A percentile compares a stretch with the other conserved stretches of the same genome.
These are phyloP conservation scores for Actinomortierella wolfii DNA, from an alignment of 371 early-diverging fungal genomes.

Conservation along the genomic window DNA sequence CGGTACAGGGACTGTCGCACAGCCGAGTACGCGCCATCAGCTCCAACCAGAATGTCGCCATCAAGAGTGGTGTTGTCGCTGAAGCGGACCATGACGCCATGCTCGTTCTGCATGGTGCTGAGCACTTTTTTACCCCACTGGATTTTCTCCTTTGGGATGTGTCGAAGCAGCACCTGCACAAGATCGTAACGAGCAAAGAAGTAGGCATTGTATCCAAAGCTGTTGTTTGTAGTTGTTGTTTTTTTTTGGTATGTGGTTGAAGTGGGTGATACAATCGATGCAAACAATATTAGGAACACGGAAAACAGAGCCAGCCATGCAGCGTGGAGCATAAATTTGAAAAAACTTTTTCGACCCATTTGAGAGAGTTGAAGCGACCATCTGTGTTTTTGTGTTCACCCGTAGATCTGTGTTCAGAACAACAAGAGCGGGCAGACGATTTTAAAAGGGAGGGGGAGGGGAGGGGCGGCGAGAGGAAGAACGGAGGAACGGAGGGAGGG, in stretches of 20 bases:
- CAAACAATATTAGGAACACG: no score
- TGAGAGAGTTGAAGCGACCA: no score
- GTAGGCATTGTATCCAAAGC: background rate
- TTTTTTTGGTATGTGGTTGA: background rate
- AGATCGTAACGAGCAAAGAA: conserved; percentile 1
- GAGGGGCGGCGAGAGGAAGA: background rate
- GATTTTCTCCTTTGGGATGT: background rate
- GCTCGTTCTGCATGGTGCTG: background rate
- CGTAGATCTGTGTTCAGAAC: no score
- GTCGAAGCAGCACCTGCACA: background rate
- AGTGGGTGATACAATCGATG: background rate
- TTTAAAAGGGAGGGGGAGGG: no score
- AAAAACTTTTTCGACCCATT: no score
- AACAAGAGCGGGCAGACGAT: no score
- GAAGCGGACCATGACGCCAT: conserved; percentile 15
- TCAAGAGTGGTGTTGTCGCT: conserved; percentile 7
- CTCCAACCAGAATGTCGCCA: conserved; percentile 23
- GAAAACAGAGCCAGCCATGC: no score
- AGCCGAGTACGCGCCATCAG: conserved; percentile 20
- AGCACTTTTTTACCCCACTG: background rate
- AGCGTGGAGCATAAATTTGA: no score
- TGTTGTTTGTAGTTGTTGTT: background rate
- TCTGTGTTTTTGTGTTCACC: no score
- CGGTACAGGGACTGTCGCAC: conserved; percentile 12
- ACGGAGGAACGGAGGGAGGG: background rate